A percentile compares a stretch with the other conserved stretches of the same genome.
Evolutionary conservation across 1,139 yeast genomes (phyloP).

Genomic region (Pichia sp.): DNA sequence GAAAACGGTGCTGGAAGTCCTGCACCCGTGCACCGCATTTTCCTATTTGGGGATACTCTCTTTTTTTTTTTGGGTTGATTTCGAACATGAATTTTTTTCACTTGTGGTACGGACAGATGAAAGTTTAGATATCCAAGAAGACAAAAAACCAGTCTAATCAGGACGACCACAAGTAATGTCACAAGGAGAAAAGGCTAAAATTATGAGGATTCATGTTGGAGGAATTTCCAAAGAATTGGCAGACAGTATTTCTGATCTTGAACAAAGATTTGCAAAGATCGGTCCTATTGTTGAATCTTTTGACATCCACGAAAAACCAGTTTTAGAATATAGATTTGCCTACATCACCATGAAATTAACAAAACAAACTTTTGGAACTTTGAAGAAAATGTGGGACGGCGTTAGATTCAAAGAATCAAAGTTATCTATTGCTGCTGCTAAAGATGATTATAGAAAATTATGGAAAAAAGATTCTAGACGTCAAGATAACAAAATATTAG

Average conservation of each 20-base stretch:
- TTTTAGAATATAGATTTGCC: conserved; percentile 54
- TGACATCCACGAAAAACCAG: conserved; percentile 41
- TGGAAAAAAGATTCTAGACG: conserved; percentile 41
- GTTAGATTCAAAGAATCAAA: conserved; percentile 69
- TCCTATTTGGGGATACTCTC: conserved; percentile 1
- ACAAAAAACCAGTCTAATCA: background rate
- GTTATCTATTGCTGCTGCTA: conserved; percentile 48
- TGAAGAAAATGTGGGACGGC: conserved; percentile 59
- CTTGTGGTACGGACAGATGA: background rate
- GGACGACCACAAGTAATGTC: background rate
- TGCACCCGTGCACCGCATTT: conserved; percentile 4
- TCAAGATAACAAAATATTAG: conserved; percentile 33
- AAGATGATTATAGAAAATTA: conserved; percentile 38
- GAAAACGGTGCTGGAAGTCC: background rate
- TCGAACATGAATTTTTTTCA: background rate
- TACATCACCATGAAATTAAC: conserved; percentile 55
- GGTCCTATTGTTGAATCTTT: conserved; percentile 41
- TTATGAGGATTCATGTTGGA: conserved; percentile 57
- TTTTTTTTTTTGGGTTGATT: background rate
- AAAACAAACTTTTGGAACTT: conserved; percentile 38
- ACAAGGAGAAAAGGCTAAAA: background rate
- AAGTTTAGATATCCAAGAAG: background rate
- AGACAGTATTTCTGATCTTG: conserved; percentile 38
- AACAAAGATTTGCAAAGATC: conserved; percentile 42
- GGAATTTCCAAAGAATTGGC: conserved; percentile 53